These are phyloP conservation scores for Lichtheimia hyalospora DNA, from an alignment of 371 early-diverging fungal species.

Conservation along the genomic window DNA sequence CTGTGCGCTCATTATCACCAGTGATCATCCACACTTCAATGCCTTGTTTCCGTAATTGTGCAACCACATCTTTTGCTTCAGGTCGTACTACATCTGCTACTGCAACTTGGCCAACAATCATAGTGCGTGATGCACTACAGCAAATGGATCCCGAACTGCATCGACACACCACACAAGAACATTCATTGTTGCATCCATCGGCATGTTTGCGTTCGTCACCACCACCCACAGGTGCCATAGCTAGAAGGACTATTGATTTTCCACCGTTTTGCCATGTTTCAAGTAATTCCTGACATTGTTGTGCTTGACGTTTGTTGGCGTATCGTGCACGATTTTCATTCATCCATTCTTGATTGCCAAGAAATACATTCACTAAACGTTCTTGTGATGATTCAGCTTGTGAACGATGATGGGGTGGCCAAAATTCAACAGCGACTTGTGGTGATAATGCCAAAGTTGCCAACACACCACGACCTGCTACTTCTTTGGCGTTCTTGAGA, in stretches of 20 bases:
- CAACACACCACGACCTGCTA: slow-evolving; percentile 67
- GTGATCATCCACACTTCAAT: slow-evolving; percentile 76
- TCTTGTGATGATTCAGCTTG: slow-evolving; percentile 31
- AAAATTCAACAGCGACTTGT: slow-evolving; percentile 15
- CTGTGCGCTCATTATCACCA: slow-evolving; percentile 66
- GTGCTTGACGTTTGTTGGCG: slow-evolving; percentile 40
- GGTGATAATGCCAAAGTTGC: slow-evolving; percentile 43
- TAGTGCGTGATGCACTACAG: slow-evolving; percentile 34
- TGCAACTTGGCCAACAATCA: slow-evolving; percentile 55
- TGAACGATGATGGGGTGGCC: slow-evolving; percentile 15
- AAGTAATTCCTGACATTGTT: slow-evolving; percentile 24
- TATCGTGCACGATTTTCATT: slow-evolving; percentile 60
- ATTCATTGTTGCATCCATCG: slow-evolving; percentile 38
- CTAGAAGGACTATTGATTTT: slow-evolving; percentile 62
- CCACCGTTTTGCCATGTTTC: slow-evolving; percentile 61
- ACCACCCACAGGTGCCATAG: slow-evolving; percentile 46
- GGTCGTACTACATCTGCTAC: slow-evolving; percentile 61
- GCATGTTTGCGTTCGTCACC: slow-evolving; percentile 18
- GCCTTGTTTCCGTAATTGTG: slow-evolving; percentile 39
- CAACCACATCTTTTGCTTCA: slow-evolving; percentile 48
- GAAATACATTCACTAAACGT: slow-evolving; percentile 52
- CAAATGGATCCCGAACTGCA: slow-evolving; percentile 44
- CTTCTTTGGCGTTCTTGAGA: slow-evolving; percentile 58
- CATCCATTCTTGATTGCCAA: slow-evolving; percentile 76
- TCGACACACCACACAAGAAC: slow-evolving; percentile 50